phyloP scores from a whole-genome alignment of 352 stramenopile species.

The Phytophthora crassamura region DNA sequence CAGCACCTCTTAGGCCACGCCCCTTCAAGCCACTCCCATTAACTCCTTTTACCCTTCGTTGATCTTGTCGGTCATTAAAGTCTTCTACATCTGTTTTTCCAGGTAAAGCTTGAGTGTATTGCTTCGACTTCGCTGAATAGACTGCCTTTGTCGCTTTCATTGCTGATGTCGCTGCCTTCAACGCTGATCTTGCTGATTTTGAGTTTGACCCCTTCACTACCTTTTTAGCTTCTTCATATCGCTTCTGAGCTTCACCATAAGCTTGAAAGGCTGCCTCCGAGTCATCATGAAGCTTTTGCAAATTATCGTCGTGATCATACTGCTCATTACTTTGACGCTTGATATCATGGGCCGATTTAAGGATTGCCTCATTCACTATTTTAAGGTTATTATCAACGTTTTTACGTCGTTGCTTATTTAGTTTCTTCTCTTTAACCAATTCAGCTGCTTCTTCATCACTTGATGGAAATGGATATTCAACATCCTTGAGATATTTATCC shows the following conservation, averaged over 20 bases:
- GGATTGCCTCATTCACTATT: too few relatives aligned
- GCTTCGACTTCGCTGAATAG: constrained; percentile 14
- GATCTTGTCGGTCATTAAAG: constrained; percentile 2
- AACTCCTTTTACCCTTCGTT: constrained; percentile 2
- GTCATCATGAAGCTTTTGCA: constrained; percentile 27
- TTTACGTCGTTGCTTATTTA: too few relatives aligned
- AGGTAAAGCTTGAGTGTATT: constrained; percentile 1
- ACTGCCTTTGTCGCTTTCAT: constrained; percentile 17
- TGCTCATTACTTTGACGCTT: too few relatives aligned
- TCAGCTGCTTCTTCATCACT: too few relatives aligned
- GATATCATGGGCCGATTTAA: too few relatives aligned
- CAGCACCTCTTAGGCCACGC: constrained; percentile 17
- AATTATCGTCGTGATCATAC: constrained; percentile 17
- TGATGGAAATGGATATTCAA: constrained; percentile 24
- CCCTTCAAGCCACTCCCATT: too few relatives aligned
- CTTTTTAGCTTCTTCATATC: constrained; percentile 12
- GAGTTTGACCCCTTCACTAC: constrained; percentile 1
- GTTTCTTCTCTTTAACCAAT: too few relatives aligned
- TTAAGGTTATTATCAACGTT: constrained; percentile 15
- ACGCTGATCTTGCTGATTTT: neutral
- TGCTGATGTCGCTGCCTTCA: constrained; percentile 6
- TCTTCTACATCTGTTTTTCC: neutral
- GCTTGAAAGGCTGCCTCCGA: constrained; percentile 19
- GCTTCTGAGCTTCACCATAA: constrained; percentile 21
- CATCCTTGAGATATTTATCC: constrained; percentile 23